phyloP scores from a whole-genome alignment of 148 eudicot species.

The Polygonum maritimum region DNA sequence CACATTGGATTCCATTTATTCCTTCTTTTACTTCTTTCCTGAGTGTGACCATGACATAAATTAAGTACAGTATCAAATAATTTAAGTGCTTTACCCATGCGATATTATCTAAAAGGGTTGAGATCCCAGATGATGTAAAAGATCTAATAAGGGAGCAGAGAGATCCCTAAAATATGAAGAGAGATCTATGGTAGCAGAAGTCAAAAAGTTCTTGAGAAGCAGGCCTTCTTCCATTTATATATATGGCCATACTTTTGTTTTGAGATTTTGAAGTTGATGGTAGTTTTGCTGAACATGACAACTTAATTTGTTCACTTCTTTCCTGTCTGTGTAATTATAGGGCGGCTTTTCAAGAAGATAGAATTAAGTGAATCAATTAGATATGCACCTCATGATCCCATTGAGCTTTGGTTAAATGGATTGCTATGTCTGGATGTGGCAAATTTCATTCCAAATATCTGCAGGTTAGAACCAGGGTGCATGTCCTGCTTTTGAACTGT shows the following conservation, averaged over 20 bases:
- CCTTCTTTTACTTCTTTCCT: not conserved
- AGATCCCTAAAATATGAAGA: not conserved
- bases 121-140: not conserved
- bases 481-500: not conserved
- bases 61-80: not conserved
- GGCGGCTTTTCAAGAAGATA: conserved; percentile 76
- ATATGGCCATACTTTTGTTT: not conserved
- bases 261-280: not conserved
- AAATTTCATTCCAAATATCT: conserved; percentile 64
- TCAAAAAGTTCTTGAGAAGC: not conserved
- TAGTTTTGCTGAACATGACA: not conserved
- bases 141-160: not conserved
- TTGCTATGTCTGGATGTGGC: conserved; percentile 87
- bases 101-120: not conserved
- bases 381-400: conserved; percentile 88
- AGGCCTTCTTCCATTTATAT: not conserved
- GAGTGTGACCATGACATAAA: not conserved
- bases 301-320: not conserved
- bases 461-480: conserved; percentile 40
- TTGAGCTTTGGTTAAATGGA: conserved; percentile 85
- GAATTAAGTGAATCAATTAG: conserved; percentile 84
- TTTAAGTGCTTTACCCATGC: not conserved
- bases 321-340: conserved; percentile 27
- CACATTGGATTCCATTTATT: not conserved
- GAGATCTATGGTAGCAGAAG: not conserved